Conservation (phyloP, 768 basidiomycete genomes). For the Termitomyces sp. region DNA sequence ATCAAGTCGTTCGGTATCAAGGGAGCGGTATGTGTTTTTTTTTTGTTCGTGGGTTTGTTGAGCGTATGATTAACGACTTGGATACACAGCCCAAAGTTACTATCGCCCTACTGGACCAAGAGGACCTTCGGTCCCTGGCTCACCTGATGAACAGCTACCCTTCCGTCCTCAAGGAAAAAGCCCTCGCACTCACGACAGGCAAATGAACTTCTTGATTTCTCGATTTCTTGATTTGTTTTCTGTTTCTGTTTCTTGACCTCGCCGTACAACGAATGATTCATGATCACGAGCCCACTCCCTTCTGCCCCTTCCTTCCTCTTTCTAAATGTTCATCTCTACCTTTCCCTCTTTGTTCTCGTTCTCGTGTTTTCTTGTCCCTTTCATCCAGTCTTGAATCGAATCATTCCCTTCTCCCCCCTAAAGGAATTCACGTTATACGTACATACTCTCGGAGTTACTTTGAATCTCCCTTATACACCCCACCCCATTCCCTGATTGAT, state of each 20-base stretch:
- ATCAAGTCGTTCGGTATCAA: slow-evolving; percentile 83
- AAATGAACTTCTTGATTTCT: slow-evolving; percentile 19
- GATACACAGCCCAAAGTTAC: slow-evolving; percentile 71
- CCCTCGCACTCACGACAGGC: slow-evolving; percentile 25
- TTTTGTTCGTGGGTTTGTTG: not conserved
- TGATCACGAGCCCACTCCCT: not conserved
- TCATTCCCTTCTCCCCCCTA: too few relatives aligned
- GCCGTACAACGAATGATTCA: too few relatives aligned
- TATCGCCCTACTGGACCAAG: slow-evolving; percentile 77
- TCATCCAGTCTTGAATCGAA: too few relatives aligned
- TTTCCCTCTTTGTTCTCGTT: too few relatives aligned
- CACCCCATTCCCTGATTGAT: too few relatives aligned
- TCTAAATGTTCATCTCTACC: too few relatives aligned
- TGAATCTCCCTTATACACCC: too few relatives aligned
- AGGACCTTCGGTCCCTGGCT: slow-evolving; percentile 79
- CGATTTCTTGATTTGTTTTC: too few relatives aligned
- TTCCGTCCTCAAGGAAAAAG: slow-evolving; percentile 78
- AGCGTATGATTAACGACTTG: not conserved
- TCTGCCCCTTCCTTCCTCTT: not conserved
- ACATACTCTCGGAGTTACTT: too few relatives aligned
- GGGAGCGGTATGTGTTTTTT: slow-evolving; percentile 45
- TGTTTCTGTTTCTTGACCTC: too few relatives aligned
- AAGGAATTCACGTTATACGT: too few relatives aligned
- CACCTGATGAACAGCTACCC: slow-evolving; percentile 89
- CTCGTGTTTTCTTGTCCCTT: too few relatives aligned